Percentiles rank a stretch among this genome's conserved stretches.
Conservation (phyloP, 2,329 filamentous ascomycete genomes). For the Penicillium sp. region DNA sequence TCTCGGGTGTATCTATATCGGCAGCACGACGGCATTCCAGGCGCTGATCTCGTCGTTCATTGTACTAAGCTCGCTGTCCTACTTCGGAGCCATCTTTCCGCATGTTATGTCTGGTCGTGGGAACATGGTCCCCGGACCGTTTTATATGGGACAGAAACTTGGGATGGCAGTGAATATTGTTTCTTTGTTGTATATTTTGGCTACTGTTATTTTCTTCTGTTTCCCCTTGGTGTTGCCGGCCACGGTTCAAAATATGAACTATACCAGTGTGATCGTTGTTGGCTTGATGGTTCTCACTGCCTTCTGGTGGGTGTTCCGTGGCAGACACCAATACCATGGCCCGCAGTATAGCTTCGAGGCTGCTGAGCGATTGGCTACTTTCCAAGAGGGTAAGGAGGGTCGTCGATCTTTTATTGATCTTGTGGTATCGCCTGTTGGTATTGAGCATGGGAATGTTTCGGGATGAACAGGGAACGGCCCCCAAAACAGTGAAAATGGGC, state of each 20-base stretch:
- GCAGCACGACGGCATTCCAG: constrained; percentile 65
- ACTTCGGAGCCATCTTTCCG: constrained; percentile 63
- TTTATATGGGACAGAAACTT: constrained; percentile 52
- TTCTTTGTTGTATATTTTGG: constrained; percentile 58
- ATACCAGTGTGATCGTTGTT: constrained; percentile 41
- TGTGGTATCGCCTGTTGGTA: background rate
- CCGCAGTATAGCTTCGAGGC: constrained; percentile 51
- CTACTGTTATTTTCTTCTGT: constrained; percentile 64
- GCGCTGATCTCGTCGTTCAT: constrained; percentile 64
- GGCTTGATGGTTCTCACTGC: constrained; percentile 37
- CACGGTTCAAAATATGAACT: constrained; percentile 55
- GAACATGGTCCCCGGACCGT: constrained; percentile 57
- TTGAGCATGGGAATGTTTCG: constrained; percentile 3
- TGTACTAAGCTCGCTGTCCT: constrained; percentile 57
- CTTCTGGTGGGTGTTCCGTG: constrained; percentile 37
- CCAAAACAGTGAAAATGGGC: background rate
- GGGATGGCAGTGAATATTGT: constrained; percentile 55
- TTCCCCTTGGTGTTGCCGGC: constrained; percentile 55
- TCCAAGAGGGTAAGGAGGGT: constrained; percentile 19
- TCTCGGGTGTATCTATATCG: constrained; percentile 65
- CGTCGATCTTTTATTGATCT: constrained; percentile 19
- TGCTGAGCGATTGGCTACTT: constrained; percentile 54
- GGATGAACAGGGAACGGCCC: background rate
- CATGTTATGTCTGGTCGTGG: constrained; percentile 51
- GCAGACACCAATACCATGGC: constrained; percentile 33